Evolutionary conservation across 805 yeast species (phyloP).

Genomic region (Lachancea quebecensis): DNA sequence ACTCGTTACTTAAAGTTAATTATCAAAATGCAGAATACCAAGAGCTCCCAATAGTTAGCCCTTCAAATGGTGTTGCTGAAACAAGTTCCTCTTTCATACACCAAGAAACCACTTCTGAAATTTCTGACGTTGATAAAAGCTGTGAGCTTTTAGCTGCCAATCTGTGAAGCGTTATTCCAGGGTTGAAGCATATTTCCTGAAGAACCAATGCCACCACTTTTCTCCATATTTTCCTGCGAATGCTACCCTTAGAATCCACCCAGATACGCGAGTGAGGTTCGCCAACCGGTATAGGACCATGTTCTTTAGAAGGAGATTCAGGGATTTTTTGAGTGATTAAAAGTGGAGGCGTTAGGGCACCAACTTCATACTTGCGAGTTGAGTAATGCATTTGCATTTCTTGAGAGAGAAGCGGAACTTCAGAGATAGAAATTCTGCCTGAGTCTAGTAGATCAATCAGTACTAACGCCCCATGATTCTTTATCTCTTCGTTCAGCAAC

Average conservation of each 20-base stretch:
- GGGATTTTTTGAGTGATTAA: constrained; percentile 22
- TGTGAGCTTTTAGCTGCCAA: constrained; percentile 21
- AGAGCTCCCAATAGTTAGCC: constrained; percentile 16
- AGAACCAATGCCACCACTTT: constrained; percentile 44
- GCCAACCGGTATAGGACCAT: constrained; percentile 47
- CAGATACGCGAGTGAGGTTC: constrained; percentile 62
- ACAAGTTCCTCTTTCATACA: constrained; percentile 32
- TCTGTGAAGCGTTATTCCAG: constrained; percentile 40
- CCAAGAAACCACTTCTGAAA: constrained; percentile 38
- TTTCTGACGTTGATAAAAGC: constrained; percentile 34
- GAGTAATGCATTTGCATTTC: constrained; percentile 57
- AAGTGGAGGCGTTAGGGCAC: constrained; percentile 53
- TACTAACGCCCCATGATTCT: constrained; percentile 57
- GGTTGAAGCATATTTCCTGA: constrained; percentile 42
- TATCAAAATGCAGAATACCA: constrained; percentile 21
- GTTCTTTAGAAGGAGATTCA: constrained; percentile 4
- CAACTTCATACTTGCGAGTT: constrained; percentile 67
- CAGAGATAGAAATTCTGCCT: constrained; percentile 36
- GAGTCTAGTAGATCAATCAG: constrained; percentile 49
- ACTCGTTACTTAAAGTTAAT: too few relatives aligned
- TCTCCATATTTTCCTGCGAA: constrained; percentile 57
- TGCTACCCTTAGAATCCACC: constrained; percentile 59
- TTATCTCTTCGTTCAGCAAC: constrained; percentile 45
- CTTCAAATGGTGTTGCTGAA: constrained; percentile 13
- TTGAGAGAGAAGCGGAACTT: constrained; percentile 49